phyloP scores from a whole-genome alignment of 768 basidiomycete genomes.

The Leccinum boreale region DNA sequence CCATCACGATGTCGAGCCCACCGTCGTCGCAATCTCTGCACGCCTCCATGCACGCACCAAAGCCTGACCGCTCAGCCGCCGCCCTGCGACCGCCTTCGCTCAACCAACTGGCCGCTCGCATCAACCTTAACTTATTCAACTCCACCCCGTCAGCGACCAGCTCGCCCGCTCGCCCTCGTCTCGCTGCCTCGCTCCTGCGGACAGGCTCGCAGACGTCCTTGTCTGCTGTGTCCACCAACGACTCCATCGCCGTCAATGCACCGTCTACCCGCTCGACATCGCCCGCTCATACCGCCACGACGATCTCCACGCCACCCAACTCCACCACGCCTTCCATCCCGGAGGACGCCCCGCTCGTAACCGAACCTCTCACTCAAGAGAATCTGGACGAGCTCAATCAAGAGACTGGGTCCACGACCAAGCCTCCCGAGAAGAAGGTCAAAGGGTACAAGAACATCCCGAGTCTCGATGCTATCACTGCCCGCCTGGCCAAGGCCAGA shows the following conservation, averaged over 20 bases:
- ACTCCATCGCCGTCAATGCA: conserved; percentile 65
- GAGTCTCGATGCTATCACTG: conserved; percentile 80
- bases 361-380: conserved; percentile 58
- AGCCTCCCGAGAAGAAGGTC: conserved; percentile 36
- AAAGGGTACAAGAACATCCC: conserved; percentile 87
- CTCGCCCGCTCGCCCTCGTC: conserved; percentile 55
- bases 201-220: conserved; percentile 55
- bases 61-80: conserved; percentile 35
- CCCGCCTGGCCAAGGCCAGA: conserved; percentile 68
- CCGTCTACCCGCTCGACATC: conserved; percentile 68
- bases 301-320: conserved; percentile 39
- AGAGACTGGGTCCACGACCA: conserved; percentile 39
- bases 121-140: conserved; percentile 43
- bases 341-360: conserved; percentile 33
- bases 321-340: conserved; percentile 41
- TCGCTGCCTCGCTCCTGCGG: conserved; percentile 70
- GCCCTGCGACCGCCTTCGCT: conserved; percentile 61
- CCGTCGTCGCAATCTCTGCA: conserved; percentile 29
- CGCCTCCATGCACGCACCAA: conserved; percentile 33
- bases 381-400: conserved; percentile 62
- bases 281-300: conserved; percentile 49
- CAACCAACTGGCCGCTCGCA: conserved; percentile 79
- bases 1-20: conserved; percentile 30
- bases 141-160: conserved; percentile 20
- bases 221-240: conserved; percentile 45